Conservation (phyloP, 225 moss, liverwort and hornwort genomes). For the Bryoerythrophyllum caledonicum region DNA sequence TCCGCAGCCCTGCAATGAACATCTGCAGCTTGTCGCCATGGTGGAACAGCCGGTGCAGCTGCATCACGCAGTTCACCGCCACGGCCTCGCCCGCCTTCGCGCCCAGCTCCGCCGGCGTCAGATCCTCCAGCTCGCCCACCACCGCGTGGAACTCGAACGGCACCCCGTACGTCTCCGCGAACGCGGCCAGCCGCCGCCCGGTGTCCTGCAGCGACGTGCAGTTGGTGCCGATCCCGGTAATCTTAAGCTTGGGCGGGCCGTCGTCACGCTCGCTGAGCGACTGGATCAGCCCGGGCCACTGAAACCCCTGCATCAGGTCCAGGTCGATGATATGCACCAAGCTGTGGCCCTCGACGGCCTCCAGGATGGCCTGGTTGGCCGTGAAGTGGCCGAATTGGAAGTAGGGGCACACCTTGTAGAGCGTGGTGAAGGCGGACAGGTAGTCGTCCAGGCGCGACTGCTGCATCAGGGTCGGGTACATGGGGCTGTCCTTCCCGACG, state of each 20-base stretch:
- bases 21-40: conserved; percentile 56
- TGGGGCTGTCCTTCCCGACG: conserved; percentile 56
- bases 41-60: conserved; percentile 63
- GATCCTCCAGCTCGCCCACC: conserved; percentile 66
- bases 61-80: conserved; percentile 79
- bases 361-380: conserved; percentile 88
- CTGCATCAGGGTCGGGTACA: conserved; percentile 58
- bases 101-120: conserved; percentile 54
- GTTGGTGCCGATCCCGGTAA: conserved; percentile 78
- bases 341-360: conserved; percentile 55
- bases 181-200: conserved; percentile 66
- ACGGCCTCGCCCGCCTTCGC: conserved; percentile 60
- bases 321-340: conserved; percentile 85
- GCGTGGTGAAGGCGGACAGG: conserved; percentile 79
- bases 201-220: conserved; percentile 69
- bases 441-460: conserved; percentile 63
- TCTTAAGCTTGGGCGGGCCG: conserved; percentile 80
- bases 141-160: conserved; percentile 82
- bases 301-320: conserved; percentile 94
- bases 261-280: conserved; percentile 67
- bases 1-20: conserved; percentile 53
- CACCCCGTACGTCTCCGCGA: conserved; percentile 69
- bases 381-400: conserved; percentile 96
- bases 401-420: conserved; percentile 86
- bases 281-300: conserved; percentile 90